Evolutionary conservation across 108 stramenopile genomes (phyloP), one percentile per base, ranked within the genome.

Genomic region (Mediolabrus comicus): DNA sequence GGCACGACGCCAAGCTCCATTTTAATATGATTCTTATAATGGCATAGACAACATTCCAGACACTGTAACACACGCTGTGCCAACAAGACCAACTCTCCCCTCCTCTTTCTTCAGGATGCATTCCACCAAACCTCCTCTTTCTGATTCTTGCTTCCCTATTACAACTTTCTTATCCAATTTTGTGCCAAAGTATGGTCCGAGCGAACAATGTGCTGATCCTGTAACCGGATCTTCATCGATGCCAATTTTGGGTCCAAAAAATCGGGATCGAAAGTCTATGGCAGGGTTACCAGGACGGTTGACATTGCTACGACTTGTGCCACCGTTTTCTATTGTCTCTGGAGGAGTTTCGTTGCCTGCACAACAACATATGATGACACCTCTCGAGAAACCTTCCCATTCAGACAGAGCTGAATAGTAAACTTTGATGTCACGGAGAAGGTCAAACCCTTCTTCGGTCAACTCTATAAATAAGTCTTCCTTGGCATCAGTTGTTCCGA

Each of bases 211-310:
- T 0, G 98, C 96, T 39, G 85, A 91, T 6, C 99, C 99, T 6
- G 95, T 96, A 4, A 98, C 98, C 2, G 98, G 97, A 72, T 99
- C 99, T 82, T 99, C 99, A 57, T 92, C 82, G 25, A 99, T 96
- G 11, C 98, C 98, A 22, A 83, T 74, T 66, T 96, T 92, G 27
- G 97, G 98, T 2, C 81, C 96, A 77, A 99, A 99, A 80, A 95
- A 98, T 24, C 98, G 92, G 16, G 92, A 94, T 32, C 67, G 60
- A 75, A 97, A 98, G 63, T 96, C 94, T 6, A 83, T 39, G 33
- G 59, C 52, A 35, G 30, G 13, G 17, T 59, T 59, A 22, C 17
- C 5, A 12, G 62, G 62, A 13, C 25, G 27, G 22, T 22, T 49
- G 46, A 25, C 11, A 16, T 31, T 19, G 33, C 7, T 9, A 19